Percentiles rank a stretch among this genome's conserved stretches.
Conservation (phyloP, 495 filamentous ascomycete genomes). For the Diplogelasinospora grovesii region DNA sequence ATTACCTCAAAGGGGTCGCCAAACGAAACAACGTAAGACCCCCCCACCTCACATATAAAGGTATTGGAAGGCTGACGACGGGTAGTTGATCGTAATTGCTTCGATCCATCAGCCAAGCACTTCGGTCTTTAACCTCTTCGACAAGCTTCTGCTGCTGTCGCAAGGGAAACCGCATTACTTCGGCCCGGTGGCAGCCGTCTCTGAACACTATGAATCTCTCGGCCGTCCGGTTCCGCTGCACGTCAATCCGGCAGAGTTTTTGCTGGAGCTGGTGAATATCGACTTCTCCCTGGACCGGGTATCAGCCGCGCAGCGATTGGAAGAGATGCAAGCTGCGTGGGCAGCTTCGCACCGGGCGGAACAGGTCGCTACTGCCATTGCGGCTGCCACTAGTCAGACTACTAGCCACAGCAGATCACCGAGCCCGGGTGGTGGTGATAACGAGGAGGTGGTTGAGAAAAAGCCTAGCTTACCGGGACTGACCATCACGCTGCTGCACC, state of each 20-base stretch:
- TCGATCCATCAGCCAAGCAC: constrained; percentile 81
- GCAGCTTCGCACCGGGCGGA: constrained; percentile 11
- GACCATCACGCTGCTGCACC: constrained; percentile 50
- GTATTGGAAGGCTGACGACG: constrained; percentile 41
- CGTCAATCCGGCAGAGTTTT: constrained; percentile 71
- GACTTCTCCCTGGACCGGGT: constrained; percentile 53
- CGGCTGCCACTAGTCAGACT: background rate
- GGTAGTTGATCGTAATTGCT: constrained; percentile 60
- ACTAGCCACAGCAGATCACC: too few relatives aligned
- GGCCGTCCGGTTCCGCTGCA: constrained; percentile 55
- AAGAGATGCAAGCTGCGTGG: constrained; percentile 41
- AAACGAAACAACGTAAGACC: constrained; percentile 54
- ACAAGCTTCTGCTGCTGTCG: constrained; percentile 69
- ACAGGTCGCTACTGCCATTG: constrained; percentile 13
- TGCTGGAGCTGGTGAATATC: constrained; percentile 67
- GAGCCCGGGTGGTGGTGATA: background rate
- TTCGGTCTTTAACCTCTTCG: constrained; percentile 68
- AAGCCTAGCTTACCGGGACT: constrained; percentile 20
- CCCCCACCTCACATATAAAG: constrained; percentile 45
- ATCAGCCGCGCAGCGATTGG: constrained; percentile 30
- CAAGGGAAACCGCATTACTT: constrained; percentile 62
- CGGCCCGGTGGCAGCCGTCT: constrained; percentile 48
- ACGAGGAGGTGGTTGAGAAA: constrained; percentile 12
- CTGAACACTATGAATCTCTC: constrained; percentile 50
- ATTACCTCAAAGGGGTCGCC: constrained; percentile 67